Base-by-base conservation (phyloP, 1,284 basidiomycete genomes). In the Leccinum holopus region DNA sequence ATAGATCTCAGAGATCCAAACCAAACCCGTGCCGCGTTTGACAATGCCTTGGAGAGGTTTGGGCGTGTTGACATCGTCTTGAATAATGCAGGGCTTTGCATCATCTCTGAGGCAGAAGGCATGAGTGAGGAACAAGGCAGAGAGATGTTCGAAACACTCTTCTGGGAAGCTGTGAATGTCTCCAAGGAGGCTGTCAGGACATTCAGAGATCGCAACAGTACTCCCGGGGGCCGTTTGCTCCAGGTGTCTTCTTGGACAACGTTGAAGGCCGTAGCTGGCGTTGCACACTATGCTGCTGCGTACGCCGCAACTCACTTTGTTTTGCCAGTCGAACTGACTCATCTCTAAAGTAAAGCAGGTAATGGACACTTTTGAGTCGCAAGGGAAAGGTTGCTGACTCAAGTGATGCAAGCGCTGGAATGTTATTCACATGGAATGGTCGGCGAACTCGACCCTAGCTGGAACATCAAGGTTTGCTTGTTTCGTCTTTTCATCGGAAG, bases 81-180 rank as follows among this genome's bases (percentile, higher is more conserved):
- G 21, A 78, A 77, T 41, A 77, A 77, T 37, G 73, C 74, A 12
- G 76, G 66, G 8, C 55, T 55, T 25, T 65, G 61, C 35, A 53
- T 72, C 57, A 56, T 72, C 21, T 51, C 57, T 35, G 71, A 72
- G 58, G 73, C 75, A 28, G 78, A 80, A 61, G 71, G 68, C 9
- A 69, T 72, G 57, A 66, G 67, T 3, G 76, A 79, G 25, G 72
- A 75, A 7, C 68, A 61, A 2, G 75, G 73, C 14, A 67, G 71
- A 35, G 67, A 65, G 44, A 56, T 73, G 28, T 68, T 79, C 7
- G 79, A 79, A 56, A 69, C 74, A 0, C 60, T 76, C 47, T 79
- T 78, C 59, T 80, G 78, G 77, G 79, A 77, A 4, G 70, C 77
- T 11, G 67, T 66, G 3, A 70, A 73, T 57, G 66, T 77, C 47